A percentile compares a stretch with the other conserved stretches of the same genome.
Evolutionary conservation across 805 yeast species (phyloP).

Genomic region (Osmozyma mogii): DNA sequence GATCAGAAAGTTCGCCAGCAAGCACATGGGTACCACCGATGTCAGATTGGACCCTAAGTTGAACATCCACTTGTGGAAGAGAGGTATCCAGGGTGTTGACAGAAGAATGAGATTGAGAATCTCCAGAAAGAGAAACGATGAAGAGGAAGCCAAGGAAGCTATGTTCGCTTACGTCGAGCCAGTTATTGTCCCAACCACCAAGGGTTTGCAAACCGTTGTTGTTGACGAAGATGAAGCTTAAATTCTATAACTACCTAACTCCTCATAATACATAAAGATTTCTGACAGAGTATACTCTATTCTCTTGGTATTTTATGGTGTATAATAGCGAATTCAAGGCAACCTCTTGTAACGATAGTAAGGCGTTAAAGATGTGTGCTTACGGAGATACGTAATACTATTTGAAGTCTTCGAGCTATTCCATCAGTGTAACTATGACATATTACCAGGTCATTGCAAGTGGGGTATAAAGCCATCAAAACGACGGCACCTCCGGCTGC

Average conservation of each 20-base stretch:
- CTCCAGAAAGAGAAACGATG: constrained; percentile 99
- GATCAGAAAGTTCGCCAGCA: constrained; percentile 95
- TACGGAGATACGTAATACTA: no score
- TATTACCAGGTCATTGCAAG: constrained; percentile 57
- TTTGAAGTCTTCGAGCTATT: no score
- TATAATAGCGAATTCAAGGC: constrained; percentile 4
- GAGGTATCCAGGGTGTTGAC: constrained; percentile 99
- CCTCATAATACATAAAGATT: constrained; percentile 14
- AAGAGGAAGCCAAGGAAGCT: constrained; percentile 97
- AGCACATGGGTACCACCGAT: constrained; percentile 98
- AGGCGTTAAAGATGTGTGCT: neutral
- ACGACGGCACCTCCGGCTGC: constrained; percentile 38
- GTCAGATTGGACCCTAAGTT: constrained; percentile 98
- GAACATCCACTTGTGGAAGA: constrained; percentile 98
- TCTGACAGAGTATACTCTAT: no score
- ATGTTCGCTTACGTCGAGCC: constrained; percentile 98
- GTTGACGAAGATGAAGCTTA: constrained; percentile 74
- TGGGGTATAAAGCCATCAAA: constrained; percentile 41
- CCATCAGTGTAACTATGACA: constrained; percentile 87
- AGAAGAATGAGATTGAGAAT: constrained; percentile 97
- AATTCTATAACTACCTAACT: constrained; percentile 11
- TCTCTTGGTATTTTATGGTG: constrained; percentile 3
- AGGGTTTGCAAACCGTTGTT: constrained; percentile 97
- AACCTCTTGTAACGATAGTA: neutral
- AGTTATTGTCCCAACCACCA: constrained; percentile 87